Base-by-base conservation (phyloP, 202 grass and related monocot species). In the Carex arenaria region DNA sequence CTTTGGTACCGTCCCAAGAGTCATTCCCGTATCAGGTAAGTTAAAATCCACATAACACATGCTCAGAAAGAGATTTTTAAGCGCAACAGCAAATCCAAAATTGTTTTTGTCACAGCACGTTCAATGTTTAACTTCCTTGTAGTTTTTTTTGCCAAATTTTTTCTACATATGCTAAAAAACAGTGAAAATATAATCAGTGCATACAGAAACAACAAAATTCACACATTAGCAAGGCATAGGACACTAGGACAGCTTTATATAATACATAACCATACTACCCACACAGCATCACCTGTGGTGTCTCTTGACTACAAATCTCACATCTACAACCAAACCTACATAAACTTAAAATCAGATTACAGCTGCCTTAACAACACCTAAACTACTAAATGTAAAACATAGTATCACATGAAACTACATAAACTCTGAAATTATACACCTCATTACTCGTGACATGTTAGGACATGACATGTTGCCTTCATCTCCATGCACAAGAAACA, bases 401-500 rank as follows among this genome's bases (percentile, higher is more conserved):
- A 75, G 49, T 75, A 82, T 26, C 47, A 8, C 12, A 32, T 23
- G 17, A 10, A 34, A 63, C 64, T 66, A 65, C 61, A 32, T 67
- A 67, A 82, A 68, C 63, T 82, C 80, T 68, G 32, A 11, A 61
- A 55, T 63, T 14, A 61, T 22, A 47, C 32, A 63, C 15, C 14
- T 5, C 32, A 59, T 11, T 78, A 15, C 52, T 77, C 57, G 52
- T 11, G 26, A 51, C 53, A 51, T 36, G 61, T 66, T 42, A 84
- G 26, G 66, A 80, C 45, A 64, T 86, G 32, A 85, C 85, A 83
- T 83, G 36, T 5, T 20, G 5, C 19, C 38, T 81, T 94, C 84
- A 99, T 61, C 92, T 90, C 96, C 96, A 99, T 15, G 96, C 96
- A 1, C 89, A 99, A 3, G 93, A 96, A 43, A 96, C 88, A 2